A percentile compares a stretch with the other conserved stretches of the same genome.
phyloP scores from a whole-genome alignment of 23 red algal genomes.

The Pyropia yezoensis region DNA sequence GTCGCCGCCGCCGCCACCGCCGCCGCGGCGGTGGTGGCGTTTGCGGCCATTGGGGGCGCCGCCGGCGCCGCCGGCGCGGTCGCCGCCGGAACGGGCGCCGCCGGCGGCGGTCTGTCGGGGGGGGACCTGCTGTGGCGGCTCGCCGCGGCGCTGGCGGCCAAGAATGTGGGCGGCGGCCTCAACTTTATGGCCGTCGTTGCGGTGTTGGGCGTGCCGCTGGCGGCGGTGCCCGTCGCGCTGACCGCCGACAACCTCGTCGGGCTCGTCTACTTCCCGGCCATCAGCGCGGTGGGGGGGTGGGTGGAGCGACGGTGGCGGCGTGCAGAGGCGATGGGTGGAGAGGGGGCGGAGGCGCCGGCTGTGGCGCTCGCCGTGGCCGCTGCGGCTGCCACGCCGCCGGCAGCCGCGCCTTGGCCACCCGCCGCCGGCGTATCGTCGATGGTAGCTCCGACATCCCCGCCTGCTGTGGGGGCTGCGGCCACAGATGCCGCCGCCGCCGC shows the following conservation, averaged over 20 bases:
- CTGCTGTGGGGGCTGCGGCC: no score
- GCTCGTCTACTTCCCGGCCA: constrained; percentile 9
- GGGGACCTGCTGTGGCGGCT: not conserved
- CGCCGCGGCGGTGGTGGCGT: not conserved
- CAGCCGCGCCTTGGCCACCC: not conserved
- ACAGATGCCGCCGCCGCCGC: no score
- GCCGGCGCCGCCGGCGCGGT: not conserved
- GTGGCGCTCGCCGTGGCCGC: no score
- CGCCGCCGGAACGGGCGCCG: not conserved
- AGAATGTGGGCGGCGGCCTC: constrained; percentile 20
- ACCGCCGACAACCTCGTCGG: constrained; percentile 9
- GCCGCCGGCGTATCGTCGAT: not conserved
- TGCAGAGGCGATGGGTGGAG: no score
- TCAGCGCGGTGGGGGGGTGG: not conserved
- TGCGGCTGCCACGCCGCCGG: not conserved
- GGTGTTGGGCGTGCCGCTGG: not conserved
- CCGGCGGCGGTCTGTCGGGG: not conserved
- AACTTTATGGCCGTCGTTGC: constrained; percentile 11
- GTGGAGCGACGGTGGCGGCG: not conserved
- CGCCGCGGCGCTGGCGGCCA: constrained; percentile 7
- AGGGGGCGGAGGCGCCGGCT: no score
- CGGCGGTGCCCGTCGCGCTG: not conserved
- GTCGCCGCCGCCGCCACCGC: not conserved
- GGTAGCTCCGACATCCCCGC: no score
- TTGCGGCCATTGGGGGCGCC: not conserved